These are phyloP conservation scores for Meyerozyma carpophila DNA, from an alignment of 1,139 yeast genomes.

Conservation along the genomic window DNA sequence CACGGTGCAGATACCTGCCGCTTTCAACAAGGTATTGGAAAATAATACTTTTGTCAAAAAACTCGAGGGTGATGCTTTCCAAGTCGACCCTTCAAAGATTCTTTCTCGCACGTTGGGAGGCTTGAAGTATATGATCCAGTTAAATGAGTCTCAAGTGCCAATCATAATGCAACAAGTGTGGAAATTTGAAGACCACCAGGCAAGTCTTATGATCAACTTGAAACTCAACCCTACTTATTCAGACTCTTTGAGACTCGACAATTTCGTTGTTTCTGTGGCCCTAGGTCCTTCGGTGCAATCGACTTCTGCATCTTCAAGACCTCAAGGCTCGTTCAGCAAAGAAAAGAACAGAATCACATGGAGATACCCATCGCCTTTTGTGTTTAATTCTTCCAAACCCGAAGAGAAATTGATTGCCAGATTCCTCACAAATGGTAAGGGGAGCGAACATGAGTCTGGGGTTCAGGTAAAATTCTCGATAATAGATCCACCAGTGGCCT, in stretches of 20 bases:
- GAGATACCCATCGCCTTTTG: conserved; percentile 55
- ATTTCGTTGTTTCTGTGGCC: conserved; percentile 68
- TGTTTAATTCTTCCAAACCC: conserved; percentile 25
- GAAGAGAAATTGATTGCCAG: conserved; percentile 69
- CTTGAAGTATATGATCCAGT: conserved; percentile 52
- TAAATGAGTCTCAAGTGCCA: conserved; percentile 51
- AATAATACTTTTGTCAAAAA: conserved; percentile 40
- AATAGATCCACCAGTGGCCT: conserved; percentile 21
- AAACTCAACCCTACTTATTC: conserved; percentile 50
- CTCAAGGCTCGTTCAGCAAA: conserved; percentile 82
- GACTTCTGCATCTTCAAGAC: conserved; percentile 77
- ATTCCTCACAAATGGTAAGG: conserved; percentile 58
- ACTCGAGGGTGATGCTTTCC: conserved; percentile 20
- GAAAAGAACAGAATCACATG: conserved; percentile 84
- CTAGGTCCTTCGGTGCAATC: conserved; percentile 38
- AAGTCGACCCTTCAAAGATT: conserved; percentile 33
- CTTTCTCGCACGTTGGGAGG: conserved; percentile 65
- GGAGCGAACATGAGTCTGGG: conserved; percentile 65
- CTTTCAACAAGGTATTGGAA: conserved; percentile 31
- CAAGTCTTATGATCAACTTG: conserved; percentile 74
- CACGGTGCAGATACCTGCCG: conserved; percentile 25
- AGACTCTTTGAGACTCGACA: conserved; percentile 42
- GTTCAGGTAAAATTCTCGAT: conserved; percentile 58
- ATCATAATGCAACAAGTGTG: conserved; percentile 73
- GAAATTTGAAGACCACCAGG: conserved; percentile 81